Conservation (phyloP, 2,329 filamentous ascomycete genomes). For the Fusarium nodosum region DNA sequence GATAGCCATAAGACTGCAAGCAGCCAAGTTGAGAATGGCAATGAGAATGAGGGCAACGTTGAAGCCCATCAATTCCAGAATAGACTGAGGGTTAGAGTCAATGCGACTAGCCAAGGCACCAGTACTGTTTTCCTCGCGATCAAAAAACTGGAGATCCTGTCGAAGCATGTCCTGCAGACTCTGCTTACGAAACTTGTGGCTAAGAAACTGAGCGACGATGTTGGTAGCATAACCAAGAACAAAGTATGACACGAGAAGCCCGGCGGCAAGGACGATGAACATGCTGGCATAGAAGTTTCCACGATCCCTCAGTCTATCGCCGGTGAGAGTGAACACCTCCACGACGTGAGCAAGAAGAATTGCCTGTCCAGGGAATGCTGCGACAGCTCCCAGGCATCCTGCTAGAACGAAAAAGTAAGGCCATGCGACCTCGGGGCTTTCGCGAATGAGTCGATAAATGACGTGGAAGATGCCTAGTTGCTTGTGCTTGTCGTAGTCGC, state of each 20-base stretch:
- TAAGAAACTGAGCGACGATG: constrained; percentile 48
- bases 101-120: constrained; percentile 56
- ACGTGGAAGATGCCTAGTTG: constrained; percentile 51
- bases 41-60: constrained; percentile 59
- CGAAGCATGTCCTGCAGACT: constrained; percentile 53
- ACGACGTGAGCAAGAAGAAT: constrained; percentile 59
- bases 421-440: constrained; percentile 56
- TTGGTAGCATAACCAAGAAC: constrained; percentile 56
- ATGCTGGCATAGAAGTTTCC: constrained; percentile 69
- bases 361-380: constrained; percentile 60
- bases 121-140: constrained; percentile 57
- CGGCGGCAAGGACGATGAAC: constrained; percentile 66
- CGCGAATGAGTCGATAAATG: constrained; percentile 54
- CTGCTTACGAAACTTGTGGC: constrained; percentile 47
- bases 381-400: constrained; percentile 53
- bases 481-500: constrained; percentile 55
- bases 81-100: constrained; percentile 56
- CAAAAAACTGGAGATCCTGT: constrained; percentile 60
- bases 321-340: constrained; percentile 57
- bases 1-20: constrained; percentile 59
- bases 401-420: constrained; percentile 54
- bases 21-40: constrained; percentile 54
- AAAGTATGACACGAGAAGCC: constrained; percentile 61
- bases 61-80: constrained; percentile 60
- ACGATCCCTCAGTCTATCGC: constrained; percentile 51